These are phyloP conservation scores for Leccinum variicolor DNA, from an alignment of 768 basidiomycete genomes.

Conservation along the genomic window DNA sequence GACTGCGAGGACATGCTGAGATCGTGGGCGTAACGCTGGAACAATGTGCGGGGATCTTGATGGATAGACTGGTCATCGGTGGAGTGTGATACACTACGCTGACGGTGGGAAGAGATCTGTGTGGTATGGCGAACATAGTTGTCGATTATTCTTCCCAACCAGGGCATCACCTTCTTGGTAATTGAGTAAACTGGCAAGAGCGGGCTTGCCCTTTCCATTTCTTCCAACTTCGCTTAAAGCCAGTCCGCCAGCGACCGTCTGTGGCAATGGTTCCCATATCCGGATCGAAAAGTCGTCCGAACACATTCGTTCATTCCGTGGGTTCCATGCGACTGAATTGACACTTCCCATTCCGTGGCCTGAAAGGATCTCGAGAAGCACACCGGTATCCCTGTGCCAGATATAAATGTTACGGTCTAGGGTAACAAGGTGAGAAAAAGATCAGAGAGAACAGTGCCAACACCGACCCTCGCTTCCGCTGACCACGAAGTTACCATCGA, in stretches of 20 bases:
- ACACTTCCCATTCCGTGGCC: too few relatives aligned
- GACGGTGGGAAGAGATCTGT: not conserved
- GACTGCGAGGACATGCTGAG: slow-evolving; percentile 19
- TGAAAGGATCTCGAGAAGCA: slow-evolving; percentile 76
- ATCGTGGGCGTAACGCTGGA: slow-evolving; percentile 12
- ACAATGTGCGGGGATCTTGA: slow-evolving; percentile 8
- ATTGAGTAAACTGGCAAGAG: too few relatives aligned
- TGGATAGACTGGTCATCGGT: slow-evolving; percentile 13
- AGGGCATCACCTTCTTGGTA: too few relatives aligned
- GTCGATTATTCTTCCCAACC: not conserved
- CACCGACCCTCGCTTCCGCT: slow-evolving; percentile 91
- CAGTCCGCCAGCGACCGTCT: too few relatives aligned
- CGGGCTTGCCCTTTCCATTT: too few relatives aligned
- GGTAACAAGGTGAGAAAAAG: slow-evolving; percentile 10
- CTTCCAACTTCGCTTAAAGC: too few relatives aligned
- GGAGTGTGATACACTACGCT: slow-evolving; percentile 19
- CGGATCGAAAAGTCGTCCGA: too few relatives aligned
- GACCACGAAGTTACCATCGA: slow-evolving; percentile 82
- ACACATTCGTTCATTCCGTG: too few relatives aligned
- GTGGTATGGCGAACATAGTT: slow-evolving; percentile 12
- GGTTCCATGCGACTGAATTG: too few relatives aligned
- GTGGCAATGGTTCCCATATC: too few relatives aligned
- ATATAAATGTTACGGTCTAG: slow-evolving; percentile 91
- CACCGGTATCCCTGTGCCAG: slow-evolving; percentile 87
- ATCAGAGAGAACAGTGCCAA: not conserved